These are phyloP conservation scores for Yamadazyma jaroonii DNA, from an alignment of 1,139 yeast genomes.

Conservation along the genomic window DNA sequence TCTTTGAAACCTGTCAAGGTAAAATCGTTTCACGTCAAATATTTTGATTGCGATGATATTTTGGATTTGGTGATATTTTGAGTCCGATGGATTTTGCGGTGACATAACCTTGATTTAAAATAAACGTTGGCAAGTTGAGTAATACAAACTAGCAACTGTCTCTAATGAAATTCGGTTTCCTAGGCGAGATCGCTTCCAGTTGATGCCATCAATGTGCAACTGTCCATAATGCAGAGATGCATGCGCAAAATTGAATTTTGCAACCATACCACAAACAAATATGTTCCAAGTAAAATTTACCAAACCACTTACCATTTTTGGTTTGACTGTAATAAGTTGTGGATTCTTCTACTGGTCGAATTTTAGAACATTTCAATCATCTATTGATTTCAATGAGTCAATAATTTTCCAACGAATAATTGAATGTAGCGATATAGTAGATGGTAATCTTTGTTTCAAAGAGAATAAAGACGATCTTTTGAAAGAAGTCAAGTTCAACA, in stretches of 20 bases:
- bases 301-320: conserved; percentile 3
- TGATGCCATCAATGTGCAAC: too few species aligned
- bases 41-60: too few species aligned
- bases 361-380: background rate
- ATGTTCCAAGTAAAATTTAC: background rate
- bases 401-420: conserved; percentile 9
- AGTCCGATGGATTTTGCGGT: too few species aligned
- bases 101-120: too few species aligned
- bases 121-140: too few species aligned
- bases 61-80: too few species aligned
- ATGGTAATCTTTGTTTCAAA: conserved; percentile 13
- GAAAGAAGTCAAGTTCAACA: conserved; percentile 7
- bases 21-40: too few species aligned
- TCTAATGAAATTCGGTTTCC: too few species aligned
- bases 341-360: conserved; percentile 3
- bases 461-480: conserved; percentile 7
- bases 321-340: conserved; percentile 1
- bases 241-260: background rate
- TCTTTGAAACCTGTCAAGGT: too few species aligned
- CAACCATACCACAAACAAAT: conserved; percentile 4
- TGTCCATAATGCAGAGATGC: too few species aligned
- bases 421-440: conserved; percentile 19
- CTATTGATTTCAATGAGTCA: conserved; percentile 6
- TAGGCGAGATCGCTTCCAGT: too few species aligned
- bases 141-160: too few species aligned